These are phyloP conservation scores for Annulohypoxylon bovei DNA, from an alignment of 495 filamentous ascomycete species.

Conservation along the genomic window DNA sequence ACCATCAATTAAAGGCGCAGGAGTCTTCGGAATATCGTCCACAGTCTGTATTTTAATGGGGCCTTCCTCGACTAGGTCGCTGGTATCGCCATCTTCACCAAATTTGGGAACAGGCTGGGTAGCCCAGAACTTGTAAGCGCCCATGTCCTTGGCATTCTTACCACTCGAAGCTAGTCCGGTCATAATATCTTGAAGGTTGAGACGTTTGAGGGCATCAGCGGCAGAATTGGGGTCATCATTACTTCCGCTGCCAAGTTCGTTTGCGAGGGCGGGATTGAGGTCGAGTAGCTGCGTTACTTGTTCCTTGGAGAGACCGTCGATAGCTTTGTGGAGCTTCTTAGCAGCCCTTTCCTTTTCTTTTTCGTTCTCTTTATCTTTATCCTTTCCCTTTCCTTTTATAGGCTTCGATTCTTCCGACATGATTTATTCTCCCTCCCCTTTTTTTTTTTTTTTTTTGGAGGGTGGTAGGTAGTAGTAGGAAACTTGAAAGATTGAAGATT, in stretches of 20 bases:
- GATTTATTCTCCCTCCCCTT: no score
- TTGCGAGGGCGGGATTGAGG: constrained; percentile 69
- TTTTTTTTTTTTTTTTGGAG: neutral
- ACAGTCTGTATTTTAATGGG: constrained; percentile 71
- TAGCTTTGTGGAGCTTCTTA: constrained; percentile 52
- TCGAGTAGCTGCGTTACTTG: constrained; percentile 65
- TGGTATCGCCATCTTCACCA: constrained; percentile 57
- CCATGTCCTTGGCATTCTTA: constrained; percentile 96
- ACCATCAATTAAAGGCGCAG: constrained; percentile 72
- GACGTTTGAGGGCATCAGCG: constrained; percentile 71
- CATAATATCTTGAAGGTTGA: constrained; percentile 81
- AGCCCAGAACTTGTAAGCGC: constrained; percentile 96
- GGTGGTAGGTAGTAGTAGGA: neutral
- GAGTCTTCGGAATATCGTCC: constrained; percentile 76
- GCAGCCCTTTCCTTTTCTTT: constrained; percentile 61
- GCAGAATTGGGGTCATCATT: constrained; percentile 47
- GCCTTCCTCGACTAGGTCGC: constrained; percentile 59
- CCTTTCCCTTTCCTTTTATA: constrained; percentile 56
- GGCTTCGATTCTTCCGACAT: constrained; percentile 64
- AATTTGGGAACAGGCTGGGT: constrained; percentile 95
- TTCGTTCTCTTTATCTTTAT: constrained; percentile 62
- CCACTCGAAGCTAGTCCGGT: constrained; percentile 79
- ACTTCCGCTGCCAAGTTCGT: constrained; percentile 56
- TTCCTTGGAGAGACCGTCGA: constrained; percentile 56
- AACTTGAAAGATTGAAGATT: neutral